Evolutionary conservation across 2,329 filamentous ascomycete genomes (phyloP).

Genomic region (Penicillium sp.): DNA sequence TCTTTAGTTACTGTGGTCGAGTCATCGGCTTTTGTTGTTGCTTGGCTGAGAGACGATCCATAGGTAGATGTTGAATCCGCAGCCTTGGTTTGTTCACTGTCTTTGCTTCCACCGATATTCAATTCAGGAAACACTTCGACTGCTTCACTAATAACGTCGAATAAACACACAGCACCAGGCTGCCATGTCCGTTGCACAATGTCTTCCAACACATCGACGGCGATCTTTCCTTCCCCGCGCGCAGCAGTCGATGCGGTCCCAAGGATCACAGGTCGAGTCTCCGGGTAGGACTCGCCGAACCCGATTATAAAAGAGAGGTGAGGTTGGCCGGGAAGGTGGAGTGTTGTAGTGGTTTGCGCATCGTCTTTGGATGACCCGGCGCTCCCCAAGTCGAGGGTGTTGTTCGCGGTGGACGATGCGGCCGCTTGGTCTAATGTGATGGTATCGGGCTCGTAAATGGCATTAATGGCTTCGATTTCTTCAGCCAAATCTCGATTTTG

Average conservation of each 20-base stretch:
- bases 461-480: constrained; percentile 50
- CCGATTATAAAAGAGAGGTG: constrained; percentile 53
- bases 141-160: constrained; percentile 77
- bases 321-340: constrained; percentile 64
- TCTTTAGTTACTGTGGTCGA: background rate
- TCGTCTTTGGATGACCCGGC: constrained; percentile 16
- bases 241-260: constrained; percentile 76
- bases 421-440: constrained; percentile 45
- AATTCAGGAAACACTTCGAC: constrained; percentile 57
- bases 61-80: background rate
- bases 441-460: constrained; percentile 66
- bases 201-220: constrained; percentile 68
- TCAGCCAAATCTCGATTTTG: constrained; percentile 44
- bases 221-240: constrained; percentile 69
- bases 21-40: background rate
- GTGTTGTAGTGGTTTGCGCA: constrained; percentile 51
- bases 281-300: constrained; percentile 75
- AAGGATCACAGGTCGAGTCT: constrained; percentile 68
- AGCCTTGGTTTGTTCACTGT: constrained; percentile 8
- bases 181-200: constrained; percentile 68
- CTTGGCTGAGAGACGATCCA: constrained; percentile 4
- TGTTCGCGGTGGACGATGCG: constrained; percentile 22
- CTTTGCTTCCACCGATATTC: constrained; percentile 38
- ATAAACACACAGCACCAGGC: constrained; percentile 79
- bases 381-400: constrained; percentile 30